Percentiles rank a stretch among this genome's conserved stretches.
These are phyloP conservation scores for Rhizoclosmatium globosum DNA, from an alignment of 192 early-diverging fungal species.

Conservation along the genomic window DNA sequence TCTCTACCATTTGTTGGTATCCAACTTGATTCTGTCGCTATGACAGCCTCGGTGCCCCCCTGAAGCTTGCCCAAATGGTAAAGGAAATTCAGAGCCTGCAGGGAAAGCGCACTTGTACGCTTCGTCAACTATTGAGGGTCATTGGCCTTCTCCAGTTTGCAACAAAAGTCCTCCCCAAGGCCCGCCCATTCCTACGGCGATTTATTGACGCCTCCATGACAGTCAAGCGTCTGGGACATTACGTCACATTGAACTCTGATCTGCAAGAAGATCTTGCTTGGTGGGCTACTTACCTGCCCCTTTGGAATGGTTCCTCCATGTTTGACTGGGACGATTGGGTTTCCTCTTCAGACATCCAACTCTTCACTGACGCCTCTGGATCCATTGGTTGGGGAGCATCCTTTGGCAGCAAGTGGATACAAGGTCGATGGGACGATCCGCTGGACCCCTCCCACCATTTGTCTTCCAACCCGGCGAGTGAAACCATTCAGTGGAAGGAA, in stretches of 20 bases:
- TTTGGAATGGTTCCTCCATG: constrained; percentile 13
- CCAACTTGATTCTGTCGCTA: background rate
- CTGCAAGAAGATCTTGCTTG: constrained; percentile 20
- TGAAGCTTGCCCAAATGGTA: background rate
- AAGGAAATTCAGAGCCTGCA: background rate
- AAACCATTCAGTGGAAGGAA: constrained; percentile 10
- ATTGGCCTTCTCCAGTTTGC: background rate
- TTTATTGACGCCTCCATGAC: background rate
- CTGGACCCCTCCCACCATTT: background rate
- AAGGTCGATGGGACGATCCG: background rate
- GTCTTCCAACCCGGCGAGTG: no score
- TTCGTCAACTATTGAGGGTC: background rate
- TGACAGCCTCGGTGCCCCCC: background rate
- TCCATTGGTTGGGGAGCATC: background rate
- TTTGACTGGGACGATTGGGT: background rate
- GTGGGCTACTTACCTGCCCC: constrained; percentile 10
- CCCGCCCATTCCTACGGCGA: background rate
- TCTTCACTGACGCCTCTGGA: constrained; percentile 2
- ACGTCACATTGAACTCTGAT: background rate
- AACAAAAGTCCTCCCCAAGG: background rate
- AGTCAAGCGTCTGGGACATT: background rate
- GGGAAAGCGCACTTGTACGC: background rate
- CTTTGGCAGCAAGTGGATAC: background rate
- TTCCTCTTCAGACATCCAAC: background rate
- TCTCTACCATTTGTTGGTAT: constrained; percentile 11